Conservation (phyloP, 2,329 filamentous ascomycete genomes). For the Clonostachys chloroleuca region DNA sequence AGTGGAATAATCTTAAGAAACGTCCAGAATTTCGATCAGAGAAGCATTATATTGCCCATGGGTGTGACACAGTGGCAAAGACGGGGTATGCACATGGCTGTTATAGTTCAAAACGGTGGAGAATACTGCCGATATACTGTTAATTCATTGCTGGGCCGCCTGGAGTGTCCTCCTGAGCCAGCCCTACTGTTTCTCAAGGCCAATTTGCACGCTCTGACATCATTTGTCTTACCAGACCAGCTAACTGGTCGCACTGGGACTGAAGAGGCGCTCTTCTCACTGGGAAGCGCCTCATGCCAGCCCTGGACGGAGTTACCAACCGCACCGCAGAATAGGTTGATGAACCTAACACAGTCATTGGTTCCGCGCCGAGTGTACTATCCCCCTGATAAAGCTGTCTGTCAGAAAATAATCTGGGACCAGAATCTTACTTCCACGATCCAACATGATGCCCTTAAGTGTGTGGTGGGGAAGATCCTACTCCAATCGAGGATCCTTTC, state of each 20-base stretch:
- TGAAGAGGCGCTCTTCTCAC: conserved; percentile 50
- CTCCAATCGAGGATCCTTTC: conserved; percentile 19
- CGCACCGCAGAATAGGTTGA: background rate
- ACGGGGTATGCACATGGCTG: conserved; percentile 15
- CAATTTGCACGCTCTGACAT: conserved; percentile 55
- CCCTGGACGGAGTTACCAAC: conserved; percentile 29
- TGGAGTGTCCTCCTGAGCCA: conserved; percentile 55
- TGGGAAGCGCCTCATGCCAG: conserved; percentile 44
- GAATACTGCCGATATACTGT: conserved; percentile 46
- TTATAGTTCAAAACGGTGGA: conserved; percentile 8
- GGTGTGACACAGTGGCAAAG: background rate
- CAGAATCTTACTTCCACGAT: conserved; percentile 17
- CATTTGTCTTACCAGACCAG: conserved; percentile 49
- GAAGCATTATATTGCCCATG: background rate
- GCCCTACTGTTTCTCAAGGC: conserved; percentile 51
- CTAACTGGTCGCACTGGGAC: conserved; percentile 55
- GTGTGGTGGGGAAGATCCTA: conserved; percentile 18
- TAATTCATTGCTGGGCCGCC: conserved; percentile 45
- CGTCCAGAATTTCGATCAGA: background rate
- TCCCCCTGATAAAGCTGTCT: conserved; percentile 19
- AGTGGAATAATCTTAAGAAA: background rate
- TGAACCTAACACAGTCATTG: conserved; percentile 13
- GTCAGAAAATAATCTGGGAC: conserved; percentile 29
- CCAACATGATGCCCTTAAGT: conserved; percentile 29
- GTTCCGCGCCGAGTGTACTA: conserved; percentile 25